phyloP scores from a whole-genome alignment of 495 filamentous ascomycete species.

The Elaphomyces granulatus region DNA sequence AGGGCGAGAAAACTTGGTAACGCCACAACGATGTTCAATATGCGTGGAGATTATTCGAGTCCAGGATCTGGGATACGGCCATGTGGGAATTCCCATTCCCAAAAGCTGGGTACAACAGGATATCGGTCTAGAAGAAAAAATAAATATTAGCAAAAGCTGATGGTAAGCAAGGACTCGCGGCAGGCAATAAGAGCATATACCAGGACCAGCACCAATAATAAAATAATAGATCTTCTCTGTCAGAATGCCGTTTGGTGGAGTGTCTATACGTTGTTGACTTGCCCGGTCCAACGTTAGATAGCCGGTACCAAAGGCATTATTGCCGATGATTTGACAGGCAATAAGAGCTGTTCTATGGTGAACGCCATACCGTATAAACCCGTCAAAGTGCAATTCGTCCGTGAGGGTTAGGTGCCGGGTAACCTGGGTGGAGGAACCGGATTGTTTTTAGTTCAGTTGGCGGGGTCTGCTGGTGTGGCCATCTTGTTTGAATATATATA shows the following conservation, averaged over 20 bases:
- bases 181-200: too few species aligned
- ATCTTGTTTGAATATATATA: background rate
- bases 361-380: too few species aligned
- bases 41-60: background rate
- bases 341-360: conserved; percentile 2
- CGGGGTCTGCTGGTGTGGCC: background rate
- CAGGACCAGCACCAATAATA: background rate
- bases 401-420: background rate
- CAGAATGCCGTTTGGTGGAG: conserved; percentile 3
- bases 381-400: too few species aligned
- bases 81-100: conserved; percentile 9
- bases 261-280: conserved; percentile 3
- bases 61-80: conserved; percentile 4
- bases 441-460: background rate
- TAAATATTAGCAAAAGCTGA: background rate
- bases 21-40: background rate
- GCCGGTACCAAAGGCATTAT: conserved; percentile 5
- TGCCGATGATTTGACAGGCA: conserved; percentile 5
- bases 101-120: conserved; percentile 7
- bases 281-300: conserved; percentile 4
- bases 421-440: background rate
- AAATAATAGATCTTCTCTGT: conserved; percentile 2
- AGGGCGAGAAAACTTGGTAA: background rate
- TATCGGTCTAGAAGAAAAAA: conserved; percentile 2
- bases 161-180: background rate